phyloP scores from a whole-genome alignment of 2,329 filamentous ascomycete species.

The Venturia carpophila region DNA sequence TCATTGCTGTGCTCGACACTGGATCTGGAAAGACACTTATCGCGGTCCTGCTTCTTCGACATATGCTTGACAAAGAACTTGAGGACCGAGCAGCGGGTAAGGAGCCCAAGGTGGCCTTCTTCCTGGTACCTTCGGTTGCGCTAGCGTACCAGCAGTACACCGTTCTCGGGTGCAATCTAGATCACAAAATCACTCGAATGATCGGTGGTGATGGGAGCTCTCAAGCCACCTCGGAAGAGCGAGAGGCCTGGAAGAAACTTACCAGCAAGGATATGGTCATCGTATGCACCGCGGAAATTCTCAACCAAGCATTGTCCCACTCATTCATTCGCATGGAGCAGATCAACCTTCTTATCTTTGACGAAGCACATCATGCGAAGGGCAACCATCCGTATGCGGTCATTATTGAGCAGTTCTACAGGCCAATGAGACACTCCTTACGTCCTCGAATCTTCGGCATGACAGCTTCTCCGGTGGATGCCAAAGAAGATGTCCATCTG shows the following conservation, averaged over 20 bases:
- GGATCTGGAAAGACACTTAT: conserved; percentile 96
- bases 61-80: conserved; percentile 70
- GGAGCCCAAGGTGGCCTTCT: conserved; percentile 66
- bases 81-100: conserved; percentile 55
- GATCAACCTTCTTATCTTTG: conserved; percentile 87
- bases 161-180: conserved; percentile 73
- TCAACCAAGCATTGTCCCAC: conserved; percentile 68
- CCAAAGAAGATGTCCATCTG: conserved; percentile 61
- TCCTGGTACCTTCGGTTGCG: conserved; percentile 81
- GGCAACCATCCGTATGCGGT: conserved; percentile 83
- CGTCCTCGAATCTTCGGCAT: conserved; percentile 84
- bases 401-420: conserved; percentile 84
- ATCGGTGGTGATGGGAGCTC: conserved; percentile 40
- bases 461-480: conserved; percentile 92
- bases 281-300: conserved; percentile 85
- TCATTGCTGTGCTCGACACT: conserved; percentile 90
- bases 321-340: conserved; percentile 72
- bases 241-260: conserved; percentile 51
- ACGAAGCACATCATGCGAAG: conserved; percentile 94
- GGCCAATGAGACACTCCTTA: conserved; percentile 37
- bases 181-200: conserved; percentile 60
- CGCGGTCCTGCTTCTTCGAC: conserved; percentile 72
- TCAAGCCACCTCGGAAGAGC: conserved; percentile 48
- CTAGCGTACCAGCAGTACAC: conserved; percentile 84
- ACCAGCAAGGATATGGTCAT: conserved; percentile 67